These are phyloP conservation scores for Bipolaris cookei DNA, from an alignment of 2,329 filamentous ascomycete species.

Conservation along the genomic window DNA sequence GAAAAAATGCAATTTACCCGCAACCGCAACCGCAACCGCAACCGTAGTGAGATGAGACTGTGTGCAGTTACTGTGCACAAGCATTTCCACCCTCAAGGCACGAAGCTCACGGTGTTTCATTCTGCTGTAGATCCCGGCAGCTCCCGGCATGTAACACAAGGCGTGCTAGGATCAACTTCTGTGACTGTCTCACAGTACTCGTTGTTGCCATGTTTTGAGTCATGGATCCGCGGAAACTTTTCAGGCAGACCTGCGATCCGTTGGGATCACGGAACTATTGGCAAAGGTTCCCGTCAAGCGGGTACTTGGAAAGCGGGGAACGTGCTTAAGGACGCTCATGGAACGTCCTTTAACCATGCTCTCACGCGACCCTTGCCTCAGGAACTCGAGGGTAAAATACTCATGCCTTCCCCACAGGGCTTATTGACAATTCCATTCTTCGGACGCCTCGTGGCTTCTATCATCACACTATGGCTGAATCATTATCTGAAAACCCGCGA, in stretches of 20 bases:
- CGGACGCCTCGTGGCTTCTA: slow-evolving; percentile 4
- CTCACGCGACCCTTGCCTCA: slow-evolving; percentile 2
- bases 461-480: slow-evolving; percentile 11
- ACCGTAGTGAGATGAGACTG: neutral
- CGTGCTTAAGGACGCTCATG: slow-evolving; percentile 8
- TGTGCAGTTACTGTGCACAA: neutral
- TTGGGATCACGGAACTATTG: slow-evolving; percentile 6
- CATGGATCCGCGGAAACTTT: slow-evolving; percentile 11
- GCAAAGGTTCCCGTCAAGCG: slow-evolving; percentile 6
- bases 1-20: neutral
- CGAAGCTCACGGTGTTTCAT: neutral
- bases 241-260: slow-evolving; percentile 5
- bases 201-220: slow-evolving; percentile 6
- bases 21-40: neutral
- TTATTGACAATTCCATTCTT: neutral
- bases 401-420: slow-evolving; percentile 7
- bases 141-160: slow-evolving; percentile 3
- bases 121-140: slow-evolving; percentile 7
- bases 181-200: slow-evolving; percentile 9
- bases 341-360: slow-evolving; percentile 8
- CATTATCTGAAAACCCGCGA: slow-evolving; percentile 27
- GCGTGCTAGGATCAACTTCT: slow-evolving; percentile 5
- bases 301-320: slow-evolving; percentile 11
- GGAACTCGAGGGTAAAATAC: slow-evolving; percentile 12
- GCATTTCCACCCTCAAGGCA: neutral